Evolutionary conservation across 2,329 filamentous ascomycete genomes (phyloP), one percentile per base, ranked within the genome.

Genomic region (Paecilomyces sp.): DNA sequence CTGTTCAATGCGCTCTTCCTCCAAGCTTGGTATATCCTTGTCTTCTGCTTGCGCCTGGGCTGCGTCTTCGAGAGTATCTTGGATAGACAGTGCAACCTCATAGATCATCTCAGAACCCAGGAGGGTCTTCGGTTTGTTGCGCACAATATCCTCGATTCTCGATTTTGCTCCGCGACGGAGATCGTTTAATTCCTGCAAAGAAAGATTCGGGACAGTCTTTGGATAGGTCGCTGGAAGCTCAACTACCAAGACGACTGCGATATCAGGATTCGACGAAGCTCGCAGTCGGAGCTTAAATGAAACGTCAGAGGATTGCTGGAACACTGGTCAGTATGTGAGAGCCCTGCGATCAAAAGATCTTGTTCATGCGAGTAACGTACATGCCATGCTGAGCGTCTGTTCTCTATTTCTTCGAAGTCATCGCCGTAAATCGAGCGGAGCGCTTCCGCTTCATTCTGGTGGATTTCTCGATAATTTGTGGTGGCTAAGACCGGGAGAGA

Each of bases 211-310:
- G 1, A 86, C 79, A 1, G 91, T 89, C 70, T 91, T 96, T 3
- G 93, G 94, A 72, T 97, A 97, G 0, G 92, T 96, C 6, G 92
- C 89, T 8, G 91, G 94, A 65, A 97, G 80, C 59, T 90, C 88
- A 57, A 95, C 91, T 55, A 85, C 82, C n/a, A 97, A 77, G 1
- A 85, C 86, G 47, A 92, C 80, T 28, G 82, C 82, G 61, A 91
- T 83, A 55, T 92, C 88, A 41, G 86, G 82, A 68, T 94, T 88
- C 0, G 86, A 87, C 3, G 86, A 86, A 9, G 91, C 84, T 68
- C 85, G 91, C 63, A 97, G 82, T 57, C 83, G 85, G 57, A 97
- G 86, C 65, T 90, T 90, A 72, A 97, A 95, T 0, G 86, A 83
- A 15, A 91, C 88, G 70, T 96, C 82, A 41, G 82, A 90, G 3